Conservation (phyloP, 768 basidiomycete species). For the Mycena capillaripes region DNA sequence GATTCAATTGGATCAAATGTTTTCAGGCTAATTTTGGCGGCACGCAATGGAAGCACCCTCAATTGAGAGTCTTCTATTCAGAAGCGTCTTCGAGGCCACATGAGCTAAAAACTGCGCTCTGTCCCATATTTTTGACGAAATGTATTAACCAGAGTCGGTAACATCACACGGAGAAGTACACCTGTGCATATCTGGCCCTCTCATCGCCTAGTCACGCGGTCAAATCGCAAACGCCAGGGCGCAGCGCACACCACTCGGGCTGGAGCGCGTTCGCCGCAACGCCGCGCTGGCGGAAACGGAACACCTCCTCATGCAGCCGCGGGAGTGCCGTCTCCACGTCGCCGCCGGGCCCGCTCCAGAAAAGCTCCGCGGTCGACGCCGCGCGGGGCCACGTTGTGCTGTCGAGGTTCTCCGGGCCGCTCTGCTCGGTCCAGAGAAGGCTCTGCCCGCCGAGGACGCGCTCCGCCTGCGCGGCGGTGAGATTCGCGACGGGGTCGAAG, state of each 20-base stretch:
- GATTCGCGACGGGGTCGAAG: slow-evolving; percentile 63
- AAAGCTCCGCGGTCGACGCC: slow-evolving; percentile 66
- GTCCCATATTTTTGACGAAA: too few relatives aligned
- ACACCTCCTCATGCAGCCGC: slow-evolving; percentile 64
- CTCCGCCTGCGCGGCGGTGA: slow-evolving; percentile 51
- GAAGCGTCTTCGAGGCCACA: background rate
- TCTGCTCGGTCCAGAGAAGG: slow-evolving; percentile 69
- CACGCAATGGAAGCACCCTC: too few relatives aligned
- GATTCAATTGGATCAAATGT: background rate
- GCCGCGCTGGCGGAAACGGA: slow-evolving; percentile 64
- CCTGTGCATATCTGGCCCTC: background rate
- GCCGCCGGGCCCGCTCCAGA: slow-evolving; percentile 61
- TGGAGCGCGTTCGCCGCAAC: slow-evolving; percentile 64
- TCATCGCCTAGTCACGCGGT: background rate
- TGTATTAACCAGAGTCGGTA: too few relatives aligned
- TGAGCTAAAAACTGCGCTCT: too few relatives aligned
- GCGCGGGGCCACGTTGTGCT: slow-evolving; percentile 65
- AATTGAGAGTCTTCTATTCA: background rate
- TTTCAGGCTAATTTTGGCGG: background rate
- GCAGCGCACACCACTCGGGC: slow-evolving; percentile 69
- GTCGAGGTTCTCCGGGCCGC: slow-evolving; percentile 61
- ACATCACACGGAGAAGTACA: background rate
- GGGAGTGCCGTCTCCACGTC: slow-evolving; percentile 42
- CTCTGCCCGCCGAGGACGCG: slow-evolving; percentile 43
- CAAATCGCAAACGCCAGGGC: slow-evolving; percentile 60